Percentiles rank a stretch among this genome's conserved stretches.
phyloP scores from a whole-genome alignment of 2,329 filamentous ascomycete genomes.

The Sporothrix schenckii region DNA sequence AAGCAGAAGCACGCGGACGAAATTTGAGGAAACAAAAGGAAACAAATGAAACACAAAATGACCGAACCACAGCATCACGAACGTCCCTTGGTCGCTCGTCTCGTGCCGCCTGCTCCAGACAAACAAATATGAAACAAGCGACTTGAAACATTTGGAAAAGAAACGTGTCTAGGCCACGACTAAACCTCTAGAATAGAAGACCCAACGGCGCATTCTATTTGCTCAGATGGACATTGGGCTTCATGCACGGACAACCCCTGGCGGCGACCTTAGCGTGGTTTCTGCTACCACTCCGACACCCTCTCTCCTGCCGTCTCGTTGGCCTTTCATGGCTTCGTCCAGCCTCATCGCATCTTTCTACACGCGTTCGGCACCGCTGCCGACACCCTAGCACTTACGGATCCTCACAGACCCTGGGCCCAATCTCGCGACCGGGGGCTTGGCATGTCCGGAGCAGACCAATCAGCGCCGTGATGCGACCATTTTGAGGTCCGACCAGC shows the following conservation, averaged over 20 bases:
- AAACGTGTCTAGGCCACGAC: background rate
- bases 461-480: conserved; percentile 23
- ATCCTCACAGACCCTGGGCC: background rate
- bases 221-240: conserved; percentile 14
- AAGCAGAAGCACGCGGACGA: conserved; percentile 2
- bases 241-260: conserved; percentile 21
- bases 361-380: background rate
- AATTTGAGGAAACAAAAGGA: background rate
- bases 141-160: conserved; percentile 23
- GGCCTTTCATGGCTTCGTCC: background rate
- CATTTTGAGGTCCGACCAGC: background rate
- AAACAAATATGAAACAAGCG: conserved; percentile 23
- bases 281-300: background rate
- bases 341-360: background rate
- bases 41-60: conserved; percentile 13
- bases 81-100: background rate
- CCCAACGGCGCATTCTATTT: conserved; percentile 5
- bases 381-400: conserved; percentile 13
- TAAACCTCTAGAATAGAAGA: background rate
- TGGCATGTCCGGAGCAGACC: background rate
- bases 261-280: conserved; percentile 18
- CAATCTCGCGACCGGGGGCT: conserved; percentile 1
- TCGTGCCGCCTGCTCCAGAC: conserved; percentile 3
- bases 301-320: background rate
- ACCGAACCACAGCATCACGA: conserved; percentile 3